These are phyloP conservation scores for Euclidium syriacum DNA, from an alignment of 345 rosid species.

Conservation along the genomic window DNA sequence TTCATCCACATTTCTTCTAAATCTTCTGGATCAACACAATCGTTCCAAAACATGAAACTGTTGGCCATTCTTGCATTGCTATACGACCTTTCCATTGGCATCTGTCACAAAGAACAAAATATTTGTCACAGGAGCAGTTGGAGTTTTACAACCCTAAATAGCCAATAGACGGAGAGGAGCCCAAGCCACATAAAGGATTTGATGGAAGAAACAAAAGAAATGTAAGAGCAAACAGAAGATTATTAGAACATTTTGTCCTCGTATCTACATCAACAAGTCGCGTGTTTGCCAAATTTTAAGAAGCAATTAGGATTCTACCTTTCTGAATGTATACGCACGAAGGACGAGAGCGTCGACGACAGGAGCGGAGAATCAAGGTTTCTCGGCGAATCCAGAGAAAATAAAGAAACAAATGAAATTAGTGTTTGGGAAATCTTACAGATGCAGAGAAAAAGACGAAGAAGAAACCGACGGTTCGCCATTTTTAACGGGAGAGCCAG, in stretches of 20 bases:
- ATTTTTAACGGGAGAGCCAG: slow-evolving; percentile 28
- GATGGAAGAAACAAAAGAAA: neutral
- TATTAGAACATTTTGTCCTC: neutral
- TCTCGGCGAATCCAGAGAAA: slow-evolving; percentile 4
- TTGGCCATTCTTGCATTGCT: slow-evolving; percentile 44
- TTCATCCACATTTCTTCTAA: slow-evolving; percentile 82
- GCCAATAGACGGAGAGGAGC: neutral
- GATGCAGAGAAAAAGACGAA: slow-evolving; percentile 14
- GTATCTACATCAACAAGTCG: neutral
- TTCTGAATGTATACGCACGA: slow-evolving; percentile 3
- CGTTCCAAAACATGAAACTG: slow-evolving; percentile 86
- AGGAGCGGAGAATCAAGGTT: slow-evolving; percentile 8
- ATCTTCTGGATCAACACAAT: slow-evolving; percentile 62
- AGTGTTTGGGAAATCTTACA: neutral
- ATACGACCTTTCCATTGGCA: slow-evolving; percentile 28
- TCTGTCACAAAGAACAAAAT: neutral
- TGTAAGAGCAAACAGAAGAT: neutral
- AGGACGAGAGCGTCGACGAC: slow-evolving; percentile 6
- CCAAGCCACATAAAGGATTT: neutral
- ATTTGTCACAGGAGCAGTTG: neutral
- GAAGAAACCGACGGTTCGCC: slow-evolving; percentile 26
- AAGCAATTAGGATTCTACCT: slow-evolving; percentile 4
- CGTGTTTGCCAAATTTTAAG: neutral
- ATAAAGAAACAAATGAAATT: neutral
- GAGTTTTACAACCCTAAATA: neutral